Evolutionary conservation across 2,329 filamentous ascomycete species (phyloP).

Genomic region (Botrytis galanthina): DNA sequence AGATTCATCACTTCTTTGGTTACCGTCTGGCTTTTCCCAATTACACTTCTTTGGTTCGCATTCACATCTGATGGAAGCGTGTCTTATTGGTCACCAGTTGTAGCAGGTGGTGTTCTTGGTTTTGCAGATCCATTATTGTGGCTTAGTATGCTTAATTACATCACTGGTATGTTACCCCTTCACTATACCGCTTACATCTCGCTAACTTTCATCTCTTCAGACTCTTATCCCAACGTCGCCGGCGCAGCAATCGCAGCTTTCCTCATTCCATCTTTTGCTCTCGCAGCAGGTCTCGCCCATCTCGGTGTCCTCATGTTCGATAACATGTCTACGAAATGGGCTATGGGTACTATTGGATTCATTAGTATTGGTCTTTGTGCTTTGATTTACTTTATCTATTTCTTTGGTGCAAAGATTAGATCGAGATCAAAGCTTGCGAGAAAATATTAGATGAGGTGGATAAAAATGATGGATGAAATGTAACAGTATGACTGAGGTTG

Average conservation of each 20-base stretch:
- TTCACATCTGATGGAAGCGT: conserved; percentile 43
- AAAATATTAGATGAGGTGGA: neutral
- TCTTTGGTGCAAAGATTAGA: conserved; percentile 28
- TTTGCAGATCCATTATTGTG: conserved; percentile 45
- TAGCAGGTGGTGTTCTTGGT: conserved; percentile 43
- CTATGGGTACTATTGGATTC: conserved; percentile 44
- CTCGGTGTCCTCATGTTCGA: conserved; percentile 39
- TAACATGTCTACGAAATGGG: conserved; percentile 43
- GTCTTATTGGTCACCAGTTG: conserved; percentile 44
- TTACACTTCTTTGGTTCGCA: conserved; percentile 45
- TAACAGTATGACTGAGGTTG: neutral
- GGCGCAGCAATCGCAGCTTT: conserved; percentile 45
- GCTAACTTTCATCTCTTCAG: conserved; percentile 18
- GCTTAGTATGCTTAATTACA: conserved; percentile 45
- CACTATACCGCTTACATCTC: neutral
- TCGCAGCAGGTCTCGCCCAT: conserved; percentile 44
- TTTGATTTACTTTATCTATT: conserved; percentile 44
- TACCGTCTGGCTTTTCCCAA: conserved; percentile 45
- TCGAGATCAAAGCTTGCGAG: conserved; percentile 12
- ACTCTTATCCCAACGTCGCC: conserved; percentile 45
- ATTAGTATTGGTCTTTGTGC: conserved; percentile 43
- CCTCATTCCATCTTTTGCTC: conserved; percentile 44
- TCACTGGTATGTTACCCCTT: conserved; percentile 22
- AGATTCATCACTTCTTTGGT: conserved; percentile 44
- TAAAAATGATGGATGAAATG: neutral